A percentile compares a stretch with the other conserved stretches of the same genome.
Evolutionary conservation across 2,329 filamentous ascomycete genomes (phyloP).

Genomic region (Eutypella sp.): DNA sequence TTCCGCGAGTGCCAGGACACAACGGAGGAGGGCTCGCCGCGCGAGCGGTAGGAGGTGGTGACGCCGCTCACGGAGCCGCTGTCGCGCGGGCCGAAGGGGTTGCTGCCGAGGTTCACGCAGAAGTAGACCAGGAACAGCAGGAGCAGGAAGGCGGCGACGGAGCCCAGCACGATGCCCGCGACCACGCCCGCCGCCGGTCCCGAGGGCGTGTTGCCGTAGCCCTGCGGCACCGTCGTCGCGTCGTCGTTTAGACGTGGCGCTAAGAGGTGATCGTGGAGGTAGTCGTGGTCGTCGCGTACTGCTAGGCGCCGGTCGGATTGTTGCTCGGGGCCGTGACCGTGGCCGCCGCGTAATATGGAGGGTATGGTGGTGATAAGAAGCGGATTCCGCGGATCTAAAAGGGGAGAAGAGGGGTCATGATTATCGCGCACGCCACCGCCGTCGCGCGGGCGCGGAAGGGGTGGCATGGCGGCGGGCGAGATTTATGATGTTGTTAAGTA

Average conservation of each 20-base stretch:
- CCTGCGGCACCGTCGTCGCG: conserved; percentile 37
- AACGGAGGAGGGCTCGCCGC: conserved; percentile 20
- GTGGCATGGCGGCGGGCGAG: too few relatives aligned
- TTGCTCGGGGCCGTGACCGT: conserved; percentile 5
- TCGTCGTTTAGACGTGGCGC: conserved; percentile 27
- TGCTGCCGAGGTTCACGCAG: conserved; percentile 21
- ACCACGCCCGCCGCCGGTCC: conserved; percentile 29
- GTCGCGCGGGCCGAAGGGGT: conserved; percentile 28
- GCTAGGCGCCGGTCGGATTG: too few relatives aligned
- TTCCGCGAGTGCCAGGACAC: conserved; percentile 25
- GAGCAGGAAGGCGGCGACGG: conserved; percentile 36
- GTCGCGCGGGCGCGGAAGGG: not conserved
- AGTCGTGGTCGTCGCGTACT: conserved; percentile 3
- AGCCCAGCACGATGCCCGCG: conserved; percentile 31
- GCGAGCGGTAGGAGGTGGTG: conserved; percentile 22
- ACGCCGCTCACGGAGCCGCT: conserved; percentile 24
- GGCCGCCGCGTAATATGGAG: conserved; percentile 8
- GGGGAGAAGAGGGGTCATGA: not conserved
- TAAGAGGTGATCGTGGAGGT: conserved; percentile 12
- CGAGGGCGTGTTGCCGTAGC: conserved; percentile 38
- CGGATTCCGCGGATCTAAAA: too few relatives aligned
- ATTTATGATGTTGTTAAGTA: too few relatives aligned
- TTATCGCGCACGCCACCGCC: not conserved
- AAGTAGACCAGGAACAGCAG: conserved; percentile 24
- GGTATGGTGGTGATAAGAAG: not conserved